Conservation (phyloP, 108 stramenopile genomes). For the Nitzschia putrida region DNA sequence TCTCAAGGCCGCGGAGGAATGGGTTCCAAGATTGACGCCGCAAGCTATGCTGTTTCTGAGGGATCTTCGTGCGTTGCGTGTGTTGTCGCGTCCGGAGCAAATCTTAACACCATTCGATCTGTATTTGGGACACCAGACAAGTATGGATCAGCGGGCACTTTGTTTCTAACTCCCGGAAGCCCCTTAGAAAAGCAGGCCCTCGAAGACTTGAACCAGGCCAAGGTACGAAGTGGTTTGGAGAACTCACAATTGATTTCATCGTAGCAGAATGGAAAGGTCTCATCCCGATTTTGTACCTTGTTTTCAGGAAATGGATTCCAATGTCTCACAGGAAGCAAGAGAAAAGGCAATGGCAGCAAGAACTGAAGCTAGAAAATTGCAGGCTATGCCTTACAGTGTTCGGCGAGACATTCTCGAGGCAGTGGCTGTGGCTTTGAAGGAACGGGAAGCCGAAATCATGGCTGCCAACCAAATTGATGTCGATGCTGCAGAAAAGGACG, state of each 20-base stretch:
- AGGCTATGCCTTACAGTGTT: slow-evolving; percentile 64
- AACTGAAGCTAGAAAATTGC: slow-evolving; percentile 80
- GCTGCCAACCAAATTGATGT: slow-evolving; percentile 88
- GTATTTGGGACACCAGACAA: slow-evolving; percentile 47
- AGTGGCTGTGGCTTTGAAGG: slow-evolving; percentile 74
- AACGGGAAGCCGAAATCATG: slow-evolving; percentile 66
- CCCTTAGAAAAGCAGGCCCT: slow-evolving; percentile 74
- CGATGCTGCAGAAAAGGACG: slow-evolving; percentile 75
- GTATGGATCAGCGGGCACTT: slow-evolving; percentile 63
- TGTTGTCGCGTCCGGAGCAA: slow-evolving; percentile 83
- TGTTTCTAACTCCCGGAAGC: slow-evolving; percentile 79
- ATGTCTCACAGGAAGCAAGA: slow-evolving; percentile 68
- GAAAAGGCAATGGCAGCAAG: slow-evolving; percentile 65
- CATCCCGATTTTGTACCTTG: background rate
- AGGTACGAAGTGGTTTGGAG: slow-evolving; percentile 26
- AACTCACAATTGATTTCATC: too few relatives aligned
- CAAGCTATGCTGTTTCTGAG: slow-evolving; percentile 74
- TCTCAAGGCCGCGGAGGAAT: slow-evolving; percentile 89
- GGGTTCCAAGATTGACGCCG: slow-evolving; percentile 91
- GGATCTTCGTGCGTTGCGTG: slow-evolving; percentile 76
- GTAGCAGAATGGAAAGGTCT: too few relatives aligned
- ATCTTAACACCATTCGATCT: slow-evolving; percentile 81
- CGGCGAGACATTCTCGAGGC: slow-evolving; percentile 79
- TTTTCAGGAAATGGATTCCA: slow-evolving; percentile 9
- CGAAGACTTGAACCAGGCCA: slow-evolving; percentile 48